phyloP scores from a whole-genome alignment of 768 basidiomycete species.

The Lactarius sanguifluus region DNA sequence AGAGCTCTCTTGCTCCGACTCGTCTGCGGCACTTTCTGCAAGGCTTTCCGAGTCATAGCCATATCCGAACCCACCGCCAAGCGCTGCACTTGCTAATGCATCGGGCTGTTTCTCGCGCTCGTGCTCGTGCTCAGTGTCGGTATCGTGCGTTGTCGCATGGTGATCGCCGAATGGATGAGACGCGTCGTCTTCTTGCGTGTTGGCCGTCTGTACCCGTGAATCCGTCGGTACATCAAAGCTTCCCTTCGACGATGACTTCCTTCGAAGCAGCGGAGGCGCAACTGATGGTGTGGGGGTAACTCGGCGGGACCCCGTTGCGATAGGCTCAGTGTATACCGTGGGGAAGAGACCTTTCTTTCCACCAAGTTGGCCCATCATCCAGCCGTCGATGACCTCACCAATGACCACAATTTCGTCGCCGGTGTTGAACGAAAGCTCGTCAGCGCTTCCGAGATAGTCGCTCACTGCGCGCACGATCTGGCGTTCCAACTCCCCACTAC shows the following conservation, averaged over 20 bases:
- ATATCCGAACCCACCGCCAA: conserved; percentile 42
- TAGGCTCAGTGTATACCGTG: conserved; percentile 62
- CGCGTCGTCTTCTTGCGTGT: conserved; percentile 41
- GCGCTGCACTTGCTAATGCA: conserved; percentile 38
- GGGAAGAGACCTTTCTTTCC: conserved; percentile 83
- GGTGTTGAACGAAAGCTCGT: conserved; percentile 72
- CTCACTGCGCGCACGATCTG: conserved; percentile 63
- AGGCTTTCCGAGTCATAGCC: conserved; percentile 43
- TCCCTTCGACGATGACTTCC: conserved; percentile 20
- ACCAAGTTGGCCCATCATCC: conserved; percentile 84
- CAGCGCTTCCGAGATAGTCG: conserved; percentile 71
- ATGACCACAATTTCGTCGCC: conserved; percentile 77
- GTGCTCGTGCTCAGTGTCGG: conserved; percentile 15
- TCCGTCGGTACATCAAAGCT: conserved; percentile 12
- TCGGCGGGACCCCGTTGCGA: conserved; percentile 37
- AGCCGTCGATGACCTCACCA: conserved; percentile 81
- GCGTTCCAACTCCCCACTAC: conserved; percentile 14
- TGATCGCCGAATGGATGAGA: conserved; percentile 49
- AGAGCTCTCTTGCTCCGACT: conserved; percentile 45
- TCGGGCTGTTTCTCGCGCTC: not conserved
- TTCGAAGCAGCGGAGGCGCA: conserved; percentile 12
- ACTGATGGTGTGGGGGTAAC: conserved; percentile 33
- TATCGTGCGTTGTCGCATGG: conserved; percentile 41
- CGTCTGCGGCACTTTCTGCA: conserved; percentile 40
- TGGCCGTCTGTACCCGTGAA: conserved; percentile 32